Base-by-base conservation (phyloP, 2,329 filamentous ascomycete genomes). In the Zelopaecilomyces penicillatus region DNA sequence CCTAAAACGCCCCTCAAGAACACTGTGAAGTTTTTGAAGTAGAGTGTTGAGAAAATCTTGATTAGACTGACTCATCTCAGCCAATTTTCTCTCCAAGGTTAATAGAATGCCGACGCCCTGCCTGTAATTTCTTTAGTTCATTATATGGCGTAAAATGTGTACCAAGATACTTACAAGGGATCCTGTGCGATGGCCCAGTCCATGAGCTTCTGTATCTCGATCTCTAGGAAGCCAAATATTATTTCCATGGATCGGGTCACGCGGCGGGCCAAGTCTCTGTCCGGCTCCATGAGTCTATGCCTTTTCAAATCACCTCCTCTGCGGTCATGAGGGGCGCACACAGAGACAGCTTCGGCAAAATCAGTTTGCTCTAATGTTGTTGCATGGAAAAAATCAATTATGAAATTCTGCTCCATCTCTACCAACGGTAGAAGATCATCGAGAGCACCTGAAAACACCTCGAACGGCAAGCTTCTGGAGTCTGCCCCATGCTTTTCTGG, bases 311-410 rank as follows among this genome's bases (percentile, higher is more conserved):
- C 87, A 11, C 82, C 82, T 26, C 84, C 81, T 36, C 75, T 74
- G 39, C 91, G 80, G 33, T 82, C 74, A 36, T 81, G 76, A 5
- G 89, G 87, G 27, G 75, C 68, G 2, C 73, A 72, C 2, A 77
- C 74, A 19, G 76, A 72, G 12, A 96, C 83, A 3, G 83, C 76
- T 52, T 97, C 93, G 1, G 85, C 75, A 59, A 96, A 97, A 59
- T 96, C 90, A 11, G 78, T 67, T 32, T 81, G 83, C 56, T 89
- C 83, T 29, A 91, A 73, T 2, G 88, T 94, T n/a, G 85, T 87
- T 28, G 93, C 80, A 56, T 97, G 91, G 75, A 97, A 97, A 63
- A 96, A 93, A 54, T 95, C 88, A n/a, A 95, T 82, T 40, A 96
- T 74, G 60, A 97, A 98, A 60, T 96, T 97, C 62, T 98, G 91